phyloP scores from a whole-genome alignment of 2,329 filamentous ascomycete species.

The Zasmidium cellare region DNA sequence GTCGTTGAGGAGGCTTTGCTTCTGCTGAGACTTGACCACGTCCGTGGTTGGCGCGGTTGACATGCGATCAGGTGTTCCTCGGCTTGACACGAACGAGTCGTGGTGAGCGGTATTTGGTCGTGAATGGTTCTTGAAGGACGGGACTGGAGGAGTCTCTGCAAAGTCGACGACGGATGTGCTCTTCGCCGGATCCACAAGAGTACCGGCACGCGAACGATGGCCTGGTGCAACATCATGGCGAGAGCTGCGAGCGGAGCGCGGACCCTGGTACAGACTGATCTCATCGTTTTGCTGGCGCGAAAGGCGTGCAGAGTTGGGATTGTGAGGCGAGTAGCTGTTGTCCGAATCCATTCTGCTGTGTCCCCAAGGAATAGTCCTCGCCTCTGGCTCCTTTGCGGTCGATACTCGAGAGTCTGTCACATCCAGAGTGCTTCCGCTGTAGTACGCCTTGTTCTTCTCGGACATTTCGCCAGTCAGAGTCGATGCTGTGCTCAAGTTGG shows the following conservation, averaged over 20 bases:
- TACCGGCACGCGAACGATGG: conserved; percentile 20
- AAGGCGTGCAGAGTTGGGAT: conserved; percentile 52
- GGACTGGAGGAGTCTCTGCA: conserved; percentile 17
- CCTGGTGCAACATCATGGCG: conserved; percentile 35
- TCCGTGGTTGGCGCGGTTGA: conserved; percentile 19
- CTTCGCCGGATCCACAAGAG: conserved; percentile 16
- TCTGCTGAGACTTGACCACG: conserved; percentile 29
- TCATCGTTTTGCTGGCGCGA: conserved; percentile 54
- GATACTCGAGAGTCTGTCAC: conserved; percentile 40
- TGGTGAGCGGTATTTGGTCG: conserved; percentile 4
- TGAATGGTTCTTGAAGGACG: conserved; percentile 1
- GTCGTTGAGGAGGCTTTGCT: conserved; percentile 42
- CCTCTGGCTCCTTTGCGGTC: conserved; percentile 42
- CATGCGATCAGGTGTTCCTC: conserved; percentile 15
- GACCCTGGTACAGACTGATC: conserved; percentile 28
- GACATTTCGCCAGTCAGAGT: conserved; percentile 28
- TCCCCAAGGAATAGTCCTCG: conserved; percentile 69
- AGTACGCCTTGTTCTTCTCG: conserved; percentile 62
- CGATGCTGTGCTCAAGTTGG: conserved; percentile 49
- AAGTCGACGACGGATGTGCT: conserved; percentile 16
- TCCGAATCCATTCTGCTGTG: conserved; percentile 70
- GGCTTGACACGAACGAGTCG: conserved; percentile 5
- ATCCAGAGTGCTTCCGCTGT: conserved; percentile 48
- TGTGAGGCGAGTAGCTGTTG: conserved; percentile 56
- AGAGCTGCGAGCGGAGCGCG: conserved; percentile 38